phyloP scores from a whole-genome alignment of 495 filamentous ascomycete species.

The Penicillium salamii region DNA sequence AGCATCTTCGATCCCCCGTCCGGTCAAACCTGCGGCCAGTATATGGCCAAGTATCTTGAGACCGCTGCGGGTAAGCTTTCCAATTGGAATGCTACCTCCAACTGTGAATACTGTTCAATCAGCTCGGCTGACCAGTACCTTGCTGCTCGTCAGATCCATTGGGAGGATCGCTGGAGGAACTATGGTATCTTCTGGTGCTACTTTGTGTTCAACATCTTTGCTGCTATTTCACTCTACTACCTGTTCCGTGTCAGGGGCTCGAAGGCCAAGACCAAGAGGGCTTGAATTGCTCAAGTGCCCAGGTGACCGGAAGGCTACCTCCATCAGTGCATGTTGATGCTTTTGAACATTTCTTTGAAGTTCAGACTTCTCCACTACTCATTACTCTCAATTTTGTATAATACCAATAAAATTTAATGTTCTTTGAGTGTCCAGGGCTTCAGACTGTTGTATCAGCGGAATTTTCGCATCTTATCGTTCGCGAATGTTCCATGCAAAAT shows the following conservation, averaged over 20 bases:
- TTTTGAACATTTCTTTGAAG: background rate
- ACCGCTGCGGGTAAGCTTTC: constrained; percentile 48
- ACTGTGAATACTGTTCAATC: constrained; percentile 59
- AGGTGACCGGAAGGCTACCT: too few species aligned
- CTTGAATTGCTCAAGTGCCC: constrained; percentile 11
- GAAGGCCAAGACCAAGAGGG: constrained; percentile 14
- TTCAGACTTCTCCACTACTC: background rate
- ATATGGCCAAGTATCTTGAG: constrained; percentile 47
- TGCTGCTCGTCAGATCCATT: constrained; percentile 42
- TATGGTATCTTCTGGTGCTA: constrained; percentile 62
- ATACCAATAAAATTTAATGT: too few species aligned
- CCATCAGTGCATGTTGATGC: too few species aligned
- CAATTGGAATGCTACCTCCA: constrained; percentile 43
- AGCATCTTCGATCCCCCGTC: constrained; percentile 49
- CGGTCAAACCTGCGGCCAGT: constrained; percentile 52
- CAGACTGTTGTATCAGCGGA: too few species aligned
- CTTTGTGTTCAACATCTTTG: constrained; percentile 64
- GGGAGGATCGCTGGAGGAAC: constrained; percentile 61
- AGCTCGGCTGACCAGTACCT: constrained; percentile 58
- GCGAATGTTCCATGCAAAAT: too few species aligned
- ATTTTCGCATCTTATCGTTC: too few species aligned
- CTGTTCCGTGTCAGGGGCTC: constrained; percentile 52
- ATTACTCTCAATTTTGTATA: too few species aligned
- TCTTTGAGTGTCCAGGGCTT: too few species aligned
- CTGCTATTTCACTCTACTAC: constrained; percentile 66